These are phyloP conservation scores for Abrus precatorius DNA, from an alignment of 306 rosid species.

Conservation along the genomic window DNA sequence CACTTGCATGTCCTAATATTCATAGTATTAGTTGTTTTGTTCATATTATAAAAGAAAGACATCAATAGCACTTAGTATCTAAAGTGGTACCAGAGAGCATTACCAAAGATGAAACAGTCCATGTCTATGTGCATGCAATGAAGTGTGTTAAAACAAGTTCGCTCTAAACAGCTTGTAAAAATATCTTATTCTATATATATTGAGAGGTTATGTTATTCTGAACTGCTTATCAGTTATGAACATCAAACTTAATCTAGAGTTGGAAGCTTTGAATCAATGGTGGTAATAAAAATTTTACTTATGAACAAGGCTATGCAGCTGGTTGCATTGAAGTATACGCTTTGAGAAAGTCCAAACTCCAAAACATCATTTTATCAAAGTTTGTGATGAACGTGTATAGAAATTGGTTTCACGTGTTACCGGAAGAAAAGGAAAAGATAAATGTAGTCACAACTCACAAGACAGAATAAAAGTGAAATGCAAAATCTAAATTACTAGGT, in stretches of 20 bases:
- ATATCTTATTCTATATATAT: not conserved
- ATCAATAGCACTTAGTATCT: not conserved
- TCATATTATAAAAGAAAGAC: not conserved
- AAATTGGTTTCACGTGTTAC: not conserved
- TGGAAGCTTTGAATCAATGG: not conserved
- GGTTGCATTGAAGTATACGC: not conserved
- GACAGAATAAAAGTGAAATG: conserved; percentile 25
- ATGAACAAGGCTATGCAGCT: not conserved
- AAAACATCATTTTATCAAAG: conserved; percentile 21
- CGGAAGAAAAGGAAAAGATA: conserved; percentile 22
- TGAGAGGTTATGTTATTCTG: not conserved
- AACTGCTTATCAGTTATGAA: not conserved
- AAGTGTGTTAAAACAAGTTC: not conserved
- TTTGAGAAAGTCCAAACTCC: not conserved
- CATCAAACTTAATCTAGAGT: not conserved
- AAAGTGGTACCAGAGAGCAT: not conserved
- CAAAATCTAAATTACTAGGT: conserved; percentile 40
- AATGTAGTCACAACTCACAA: not conserved
- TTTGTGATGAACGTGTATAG: conserved; percentile 26
- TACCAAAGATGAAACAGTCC: conserved; percentile 17
- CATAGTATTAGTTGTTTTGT: not conserved
- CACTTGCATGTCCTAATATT: conserved; percentile 11
- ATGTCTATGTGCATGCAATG: conserved; percentile 10
- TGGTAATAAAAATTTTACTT: not conserved
- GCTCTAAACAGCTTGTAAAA: conserved; percentile 17